These are phyloP conservation scores for Rhizomucor pusillus DNA, from an alignment of 371 early-diverging fungal species.

Conservation along the genomic window DNA sequence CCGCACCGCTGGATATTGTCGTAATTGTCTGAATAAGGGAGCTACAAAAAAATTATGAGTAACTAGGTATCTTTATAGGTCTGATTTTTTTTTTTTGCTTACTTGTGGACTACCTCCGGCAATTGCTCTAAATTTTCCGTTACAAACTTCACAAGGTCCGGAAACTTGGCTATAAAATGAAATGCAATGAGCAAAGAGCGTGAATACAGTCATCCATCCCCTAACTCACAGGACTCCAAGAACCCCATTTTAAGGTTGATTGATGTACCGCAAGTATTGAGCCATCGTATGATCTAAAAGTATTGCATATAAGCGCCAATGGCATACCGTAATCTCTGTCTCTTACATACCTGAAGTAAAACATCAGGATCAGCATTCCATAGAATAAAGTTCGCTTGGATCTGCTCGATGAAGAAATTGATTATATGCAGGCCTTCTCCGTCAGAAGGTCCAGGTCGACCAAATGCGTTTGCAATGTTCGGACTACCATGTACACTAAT, in stretches of 20 bases:
- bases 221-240: constrained; percentile 52
- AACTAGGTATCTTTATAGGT: neutral
- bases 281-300: constrained; percentile 52
- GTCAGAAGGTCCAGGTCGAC: constrained; percentile 50
- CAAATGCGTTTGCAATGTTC: constrained; percentile 55
- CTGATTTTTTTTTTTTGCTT: constrained; percentile 9
- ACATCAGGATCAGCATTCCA: constrained; percentile 80
- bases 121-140: constrained; percentile 58
- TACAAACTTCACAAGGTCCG: constrained; percentile 57
- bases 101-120: constrained; percentile 68
- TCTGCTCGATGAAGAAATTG: constrained; percentile 60
- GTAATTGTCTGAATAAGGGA: constrained; percentile 68
- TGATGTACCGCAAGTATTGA: constrained; percentile 58
- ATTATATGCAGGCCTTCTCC: constrained; percentile 63
- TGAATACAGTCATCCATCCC: neutral
- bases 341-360: constrained; percentile 43
- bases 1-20: constrained; percentile 59
- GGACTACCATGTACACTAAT: constrained; percentile 26
- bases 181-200: neutral
- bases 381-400: constrained; percentile 60
- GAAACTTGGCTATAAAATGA: constrained; percentile 54
- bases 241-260: constrained; percentile 51
- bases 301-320: neutral
- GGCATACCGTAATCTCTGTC: neutral
- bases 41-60: constrained; percentile 18